A percentile compares a stretch with the other conserved stretches of the same genome.
Conservation (phyloP, 257 asterid genomes). For the Phtheirospermum japonicum region DNA sequence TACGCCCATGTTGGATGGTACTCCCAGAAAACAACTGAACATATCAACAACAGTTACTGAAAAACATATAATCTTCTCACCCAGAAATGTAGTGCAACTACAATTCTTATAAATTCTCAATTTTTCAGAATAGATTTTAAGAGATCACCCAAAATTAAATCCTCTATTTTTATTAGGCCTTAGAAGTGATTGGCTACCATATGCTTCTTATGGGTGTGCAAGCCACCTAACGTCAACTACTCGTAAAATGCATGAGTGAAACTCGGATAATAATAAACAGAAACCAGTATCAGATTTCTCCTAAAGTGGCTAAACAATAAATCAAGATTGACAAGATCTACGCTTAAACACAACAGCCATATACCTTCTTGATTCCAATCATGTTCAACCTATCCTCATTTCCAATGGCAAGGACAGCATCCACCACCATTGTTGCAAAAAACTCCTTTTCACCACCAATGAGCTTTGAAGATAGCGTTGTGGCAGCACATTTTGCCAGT, state of each 20-base stretch:
- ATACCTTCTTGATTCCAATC: slow-evolving; percentile 97
- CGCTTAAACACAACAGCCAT: not conserved
- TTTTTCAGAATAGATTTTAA: not conserved
- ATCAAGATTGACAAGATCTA: slow-evolving; percentile 2
- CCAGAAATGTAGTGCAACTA: not conserved
- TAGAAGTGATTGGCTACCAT: not conserved
- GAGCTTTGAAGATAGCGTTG: slow-evolving; percentile 94
- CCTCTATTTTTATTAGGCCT: not conserved
- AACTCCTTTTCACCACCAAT: slow-evolving; percentile 99
- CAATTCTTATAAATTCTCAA: slow-evolving; percentile 2
- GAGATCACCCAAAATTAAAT: not conserved
- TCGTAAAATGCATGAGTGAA: not conserved
- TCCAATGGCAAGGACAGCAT: slow-evolving; percentile 90
- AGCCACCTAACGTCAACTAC: slow-evolving; percentile 5
- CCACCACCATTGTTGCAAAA: slow-evolving; percentile 94
- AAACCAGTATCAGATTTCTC: not conserved
- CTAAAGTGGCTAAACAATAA: slow-evolving; percentile 3
- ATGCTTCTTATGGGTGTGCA: not conserved
- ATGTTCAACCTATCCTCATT: slow-evolving; percentile 84
- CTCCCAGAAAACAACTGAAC: not conserved
- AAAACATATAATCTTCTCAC: not conserved
- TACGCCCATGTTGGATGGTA: not conserved
- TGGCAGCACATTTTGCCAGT: slow-evolving; percentile 96
- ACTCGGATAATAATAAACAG: not conserved
- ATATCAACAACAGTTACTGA: not conserved